Base-by-base conservation (phyloP, 2,329 filamentous ascomycete genomes). In the Chaetoscypha palmicola region DNA sequence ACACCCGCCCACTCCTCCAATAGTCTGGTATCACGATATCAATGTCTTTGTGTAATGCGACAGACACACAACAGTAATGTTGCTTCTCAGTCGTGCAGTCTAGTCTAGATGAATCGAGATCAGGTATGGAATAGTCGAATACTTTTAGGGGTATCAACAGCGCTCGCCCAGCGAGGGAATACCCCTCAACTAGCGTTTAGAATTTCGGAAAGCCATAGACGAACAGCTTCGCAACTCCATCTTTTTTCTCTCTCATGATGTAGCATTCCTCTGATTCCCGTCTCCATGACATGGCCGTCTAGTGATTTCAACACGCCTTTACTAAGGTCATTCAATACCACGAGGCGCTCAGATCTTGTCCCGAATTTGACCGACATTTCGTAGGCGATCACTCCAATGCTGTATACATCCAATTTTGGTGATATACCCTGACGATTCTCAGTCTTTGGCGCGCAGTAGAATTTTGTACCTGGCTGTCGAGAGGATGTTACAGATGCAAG, bases 331-430 rank as follows among this genome's bases (percentile, higher is more conserved):
- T 57, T 61, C 10, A 74, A 50, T 0, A 71, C 65, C 17, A 66
- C 47, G 36, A 66, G 61, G 11, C 71, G 65, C 48, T 74, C 71
- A 56, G 69, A 68, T 34, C 64, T 68, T 1, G 72, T 75, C 30
- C 62, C 63, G 41, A 83, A 76, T 4, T 62, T 66, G 48, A 71
- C 74, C 0, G 82, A 52, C 35, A 83, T 65, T 58, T 85, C 81
- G 33, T 82, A 77, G 0, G 77, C 64, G 22, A 83, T 74, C 9
- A 83, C 70, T 0, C 79, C 79, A 1, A 83, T 63, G 0, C 77
- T 73, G 53, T 74, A 83, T 0, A 82, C 66, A 49, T 83, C 45
- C 3, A 43, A 14, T 22, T 47, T 47, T 7, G 45, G 40, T 8
- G 30, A 38, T 20, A 46, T 42, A 11, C 17, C 23, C 17, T 16